phyloP scores from a whole-genome alignment of 495 filamentous ascomycete species.

The Aspergillus taichungensis region DNA sequence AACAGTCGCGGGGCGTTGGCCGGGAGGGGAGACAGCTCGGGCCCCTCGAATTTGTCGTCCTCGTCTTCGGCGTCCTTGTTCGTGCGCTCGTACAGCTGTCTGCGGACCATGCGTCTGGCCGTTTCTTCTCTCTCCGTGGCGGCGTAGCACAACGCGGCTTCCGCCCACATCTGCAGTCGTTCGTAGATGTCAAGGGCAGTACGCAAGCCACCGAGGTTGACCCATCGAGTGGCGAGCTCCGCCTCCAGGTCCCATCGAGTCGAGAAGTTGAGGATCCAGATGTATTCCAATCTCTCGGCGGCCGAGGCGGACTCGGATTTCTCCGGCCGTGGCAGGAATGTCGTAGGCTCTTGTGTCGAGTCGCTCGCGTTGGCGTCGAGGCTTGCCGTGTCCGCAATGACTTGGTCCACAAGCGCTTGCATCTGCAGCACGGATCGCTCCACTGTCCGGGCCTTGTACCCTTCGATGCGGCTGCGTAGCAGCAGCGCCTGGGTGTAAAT shows the following conservation, averaged over 20 bases:
- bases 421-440: constrained; percentile 88
- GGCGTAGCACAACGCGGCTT: constrained; percentile 84
- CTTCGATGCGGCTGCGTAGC: constrained; percentile 80
- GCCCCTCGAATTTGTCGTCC: constrained; percentile 50
- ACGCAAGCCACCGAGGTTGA: constrained; percentile 71
- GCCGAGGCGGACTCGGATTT: constrained; percentile 68
- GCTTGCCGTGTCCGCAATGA: constrained; percentile 76
- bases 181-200: constrained; percentile 96
- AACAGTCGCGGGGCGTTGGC: constrained; percentile 79
- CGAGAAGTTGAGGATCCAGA: constrained; percentile 73
- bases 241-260: constrained; percentile 90
- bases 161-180: constrained; percentile 88
- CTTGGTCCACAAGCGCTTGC: constrained; percentile 92
- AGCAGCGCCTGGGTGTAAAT: constrained; percentile 90
- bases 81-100: constrained; percentile 64
- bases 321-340: constrained; percentile 77
- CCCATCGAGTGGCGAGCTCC: constrained; percentile 87
- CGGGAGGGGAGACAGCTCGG: constrained; percentile 59
- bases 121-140: constrained; percentile 76
- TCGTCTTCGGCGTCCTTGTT: constrained; percentile 36
- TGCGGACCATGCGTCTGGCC: constrained; percentile 62
- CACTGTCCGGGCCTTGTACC: constrained; percentile 71
- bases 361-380: constrained; percentile 19
- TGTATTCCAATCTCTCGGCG: constrained; percentile 66
- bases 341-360: constrained; percentile 36